Evolutionary conservation across 768 basidiomycete genomes (phyloP).

Genomic region (Fistulinella prunicolor): DNA sequence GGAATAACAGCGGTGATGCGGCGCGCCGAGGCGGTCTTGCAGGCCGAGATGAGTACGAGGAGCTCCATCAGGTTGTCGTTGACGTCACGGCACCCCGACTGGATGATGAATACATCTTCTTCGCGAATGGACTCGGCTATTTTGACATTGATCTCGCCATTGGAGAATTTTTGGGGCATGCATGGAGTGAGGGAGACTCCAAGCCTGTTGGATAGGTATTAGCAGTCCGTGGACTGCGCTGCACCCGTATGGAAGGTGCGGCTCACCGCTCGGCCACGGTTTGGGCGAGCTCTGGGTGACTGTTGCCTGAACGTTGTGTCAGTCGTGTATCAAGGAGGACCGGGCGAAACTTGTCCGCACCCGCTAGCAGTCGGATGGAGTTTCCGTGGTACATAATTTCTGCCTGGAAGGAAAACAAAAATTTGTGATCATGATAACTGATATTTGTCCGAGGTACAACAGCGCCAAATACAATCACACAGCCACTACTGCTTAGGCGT

Average conservation of each 20-base stretch:
- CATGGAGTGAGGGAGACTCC: constrained; percentile 82
- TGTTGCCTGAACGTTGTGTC: constrained; percentile 68
- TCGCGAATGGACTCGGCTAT: constrained; percentile 95
- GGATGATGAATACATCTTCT: constrained; percentile 98
- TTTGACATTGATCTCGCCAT: constrained; percentile 93
- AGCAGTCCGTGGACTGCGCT: constrained; percentile 45
- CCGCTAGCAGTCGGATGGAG: constrained; percentile 72
- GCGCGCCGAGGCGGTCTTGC: constrained; percentile 93
- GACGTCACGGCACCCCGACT: constrained; percentile 84
- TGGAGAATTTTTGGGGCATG: constrained; percentile 88
- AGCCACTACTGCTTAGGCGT: constrained; percentile 40
- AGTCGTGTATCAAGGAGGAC: constrained; percentile 6
- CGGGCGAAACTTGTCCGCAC: constrained; percentile 50
- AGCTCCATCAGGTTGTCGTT: constrained; percentile 99
- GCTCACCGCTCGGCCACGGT: constrained; percentile 96
- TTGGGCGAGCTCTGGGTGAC: constrained; percentile 96
- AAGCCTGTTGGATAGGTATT: constrained; percentile 65
- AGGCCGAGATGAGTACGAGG: constrained; percentile 96
- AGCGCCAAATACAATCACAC: constrained; percentile 37
- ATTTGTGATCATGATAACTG: not conserved
- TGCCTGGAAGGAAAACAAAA: constrained; percentile 17
- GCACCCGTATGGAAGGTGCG: constrained; percentile 39
- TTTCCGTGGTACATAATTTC: constrained; percentile 76
- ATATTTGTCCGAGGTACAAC: constrained; percentile 21
- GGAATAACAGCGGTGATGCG: constrained; percentile 97